Conservation (phyloP, 2,329 filamentous ascomycete species). For the Fusarium robinianum region DNA sequence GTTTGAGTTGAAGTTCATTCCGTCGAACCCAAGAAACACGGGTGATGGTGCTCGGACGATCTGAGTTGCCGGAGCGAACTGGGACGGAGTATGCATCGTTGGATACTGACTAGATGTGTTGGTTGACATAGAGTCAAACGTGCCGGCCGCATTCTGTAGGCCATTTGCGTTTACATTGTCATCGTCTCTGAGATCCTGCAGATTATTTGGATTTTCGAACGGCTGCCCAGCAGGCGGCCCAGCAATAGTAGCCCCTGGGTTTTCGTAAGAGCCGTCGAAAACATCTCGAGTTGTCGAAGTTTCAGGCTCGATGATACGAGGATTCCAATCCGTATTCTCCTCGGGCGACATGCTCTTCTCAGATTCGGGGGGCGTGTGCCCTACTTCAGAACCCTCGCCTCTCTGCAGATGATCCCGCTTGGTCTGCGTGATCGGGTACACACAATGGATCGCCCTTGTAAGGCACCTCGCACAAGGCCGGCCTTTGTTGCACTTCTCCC, state of each 20-base stretch:
- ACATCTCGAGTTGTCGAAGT: not conserved
- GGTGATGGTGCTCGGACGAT: not conserved
- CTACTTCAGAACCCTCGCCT: too few species aligned
- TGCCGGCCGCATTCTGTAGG: not conserved
- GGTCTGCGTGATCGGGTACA: conserved; percentile 5
- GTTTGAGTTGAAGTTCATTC: conserved; percentile 8
- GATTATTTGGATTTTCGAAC: too few species aligned
- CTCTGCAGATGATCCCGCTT: too few species aligned
- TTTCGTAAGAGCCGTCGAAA: too few species aligned
- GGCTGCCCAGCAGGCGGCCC: too few species aligned
- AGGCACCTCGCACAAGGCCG: conserved; percentile 20
- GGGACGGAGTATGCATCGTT: not conserved
- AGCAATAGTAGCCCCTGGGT: too few species aligned
- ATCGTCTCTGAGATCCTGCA: too few species aligned
- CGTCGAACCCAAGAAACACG: not conserved
- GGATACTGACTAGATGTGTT: not conserved
- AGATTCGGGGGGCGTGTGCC: too few species aligned
- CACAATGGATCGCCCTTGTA: conserved; percentile 10
- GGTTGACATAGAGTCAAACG: not conserved
- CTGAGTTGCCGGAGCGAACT: too few species aligned
- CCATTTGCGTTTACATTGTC: not conserved
- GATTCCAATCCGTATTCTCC: too few species aligned
- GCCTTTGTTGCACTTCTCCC: conserved; percentile 21
- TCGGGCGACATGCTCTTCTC: not conserved
- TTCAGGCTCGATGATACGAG: not conserved